These are phyloP conservation scores for Mycena olivaceomarginata DNA, from an alignment of 768 basidiomycete genomes.

Conservation along the genomic window DNA sequence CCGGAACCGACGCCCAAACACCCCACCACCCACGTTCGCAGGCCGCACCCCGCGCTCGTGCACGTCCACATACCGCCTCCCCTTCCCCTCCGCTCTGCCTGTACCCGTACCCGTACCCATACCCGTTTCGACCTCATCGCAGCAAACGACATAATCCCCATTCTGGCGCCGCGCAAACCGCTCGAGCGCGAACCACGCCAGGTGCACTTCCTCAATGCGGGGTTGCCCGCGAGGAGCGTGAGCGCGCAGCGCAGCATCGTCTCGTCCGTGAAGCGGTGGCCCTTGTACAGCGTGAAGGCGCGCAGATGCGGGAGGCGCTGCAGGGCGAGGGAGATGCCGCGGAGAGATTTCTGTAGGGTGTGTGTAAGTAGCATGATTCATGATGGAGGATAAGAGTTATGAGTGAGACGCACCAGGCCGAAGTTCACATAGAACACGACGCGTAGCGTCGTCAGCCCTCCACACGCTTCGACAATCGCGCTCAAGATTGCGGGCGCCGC, in stretches of 20 bases:
- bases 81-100: too few relatives aligned
- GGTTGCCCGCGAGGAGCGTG: conserved; percentile 3
- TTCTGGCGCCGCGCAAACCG: conserved; percentile 1
- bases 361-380: too few relatives aligned
- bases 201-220: conserved; percentile 5
- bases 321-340: not conserved
- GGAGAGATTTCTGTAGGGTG: conserved; percentile 7
- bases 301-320: conserved; percentile 26
- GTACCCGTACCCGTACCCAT: too few relatives aligned
- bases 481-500: not conserved
- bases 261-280: conserved; percentile 9
- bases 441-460: conserved; percentile 12
- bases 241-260: conserved; percentile 26
- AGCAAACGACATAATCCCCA: conserved; percentile 5
- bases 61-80: conserved; percentile 6
- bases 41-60: conserved; percentile 26
- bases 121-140: not conserved
- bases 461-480: not conserved
- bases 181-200: conserved; percentile 17
- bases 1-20: conserved; percentile 28
- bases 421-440: conserved; percentile 19
- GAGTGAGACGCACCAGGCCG: conserved; percentile 5
- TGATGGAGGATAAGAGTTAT: not conserved
- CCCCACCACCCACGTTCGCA: conserved; percentile 13
- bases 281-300: conserved; percentile 25